Conservation (phyloP, 2,329 filamentous ascomycete genomes). For the Metarhizium guizhouense region DNA sequence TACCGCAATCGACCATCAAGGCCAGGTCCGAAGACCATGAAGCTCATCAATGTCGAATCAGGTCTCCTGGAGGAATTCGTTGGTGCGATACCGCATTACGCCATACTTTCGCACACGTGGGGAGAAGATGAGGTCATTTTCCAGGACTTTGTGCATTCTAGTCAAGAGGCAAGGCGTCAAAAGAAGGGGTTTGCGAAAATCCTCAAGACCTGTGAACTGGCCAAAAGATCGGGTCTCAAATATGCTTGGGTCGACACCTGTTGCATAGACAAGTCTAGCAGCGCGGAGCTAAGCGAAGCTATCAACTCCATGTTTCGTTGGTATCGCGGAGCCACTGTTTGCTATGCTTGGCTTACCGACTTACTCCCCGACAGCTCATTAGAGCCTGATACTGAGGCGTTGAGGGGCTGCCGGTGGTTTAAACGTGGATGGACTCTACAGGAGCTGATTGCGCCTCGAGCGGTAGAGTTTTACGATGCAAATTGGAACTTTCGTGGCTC, state of each 20-base stretch:
- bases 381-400: not conserved
- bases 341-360: conserved; percentile 4
- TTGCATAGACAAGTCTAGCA: conserved; percentile 6
- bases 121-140: conserved; percentile 19
- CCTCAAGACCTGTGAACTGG: conserved; percentile 9
- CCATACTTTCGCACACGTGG: conserved; percentile 29
- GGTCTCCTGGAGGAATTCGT: conserved; percentile 12
- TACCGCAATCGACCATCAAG: not conserved
- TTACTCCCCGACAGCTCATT: not conserved
- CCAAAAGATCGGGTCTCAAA: conserved; percentile 7
- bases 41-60: conserved; percentile 14
- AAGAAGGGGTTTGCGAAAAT: conserved; percentile 18
- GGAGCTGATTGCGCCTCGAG: conserved; percentile 13
- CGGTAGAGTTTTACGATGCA: conserved; percentile 15
- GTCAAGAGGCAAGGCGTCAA: not conserved
- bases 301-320: conserved; percentile 6
- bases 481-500: conserved; percentile 11
- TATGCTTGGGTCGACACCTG: conserved; percentile 19
- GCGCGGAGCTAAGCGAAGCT: conserved; percentile 4
- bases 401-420: conserved; percentile 3
- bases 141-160: conserved; percentile 10
- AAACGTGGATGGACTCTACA: conserved; percentile 8
- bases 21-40: conserved; percentile 8
- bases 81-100: conserved; percentile 16
- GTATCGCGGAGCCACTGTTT: conserved; percentile 1